phyloP scores from a whole-genome alignment of 495 filamentous ascomycete genomes.

The Penicillium manginii region DNA sequence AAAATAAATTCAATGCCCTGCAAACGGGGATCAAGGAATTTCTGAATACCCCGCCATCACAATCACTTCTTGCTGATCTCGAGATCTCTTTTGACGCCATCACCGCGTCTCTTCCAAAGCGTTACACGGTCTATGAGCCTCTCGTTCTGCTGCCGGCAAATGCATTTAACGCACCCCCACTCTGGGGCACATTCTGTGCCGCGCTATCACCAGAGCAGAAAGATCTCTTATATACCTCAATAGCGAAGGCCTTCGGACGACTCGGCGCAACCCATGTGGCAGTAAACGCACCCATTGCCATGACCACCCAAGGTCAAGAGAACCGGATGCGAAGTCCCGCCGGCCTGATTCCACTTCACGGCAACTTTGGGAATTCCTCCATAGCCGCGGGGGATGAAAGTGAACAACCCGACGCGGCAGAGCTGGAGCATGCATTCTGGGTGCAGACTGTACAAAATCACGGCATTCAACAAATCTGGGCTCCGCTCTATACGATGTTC shows the following conservation, averaged over 20 bases:
- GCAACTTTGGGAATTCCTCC: conserved; percentile 59
- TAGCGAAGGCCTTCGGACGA: conserved; percentile 45
- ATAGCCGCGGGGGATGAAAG: conserved; percentile 14
- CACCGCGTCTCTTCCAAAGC: conserved; percentile 54
- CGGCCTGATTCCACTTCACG: conserved; percentile 63
- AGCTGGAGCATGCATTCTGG: conserved; percentile 74
- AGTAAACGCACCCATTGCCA: conserved; percentile 70
- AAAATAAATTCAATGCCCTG: conserved; percentile 30
- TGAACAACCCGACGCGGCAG: conserved; percentile 35
- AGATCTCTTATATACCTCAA: conserved; percentile 51
- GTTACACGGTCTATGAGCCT: conserved; percentile 71
- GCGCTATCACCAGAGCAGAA: conserved; percentile 31
- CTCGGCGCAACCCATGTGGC: conserved; percentile 67
- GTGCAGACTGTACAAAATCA: conserved; percentile 71
- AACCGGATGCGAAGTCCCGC: conserved; percentile 72
- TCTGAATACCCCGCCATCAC: conserved; percentile 24
- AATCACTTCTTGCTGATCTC: conserved; percentile 14
- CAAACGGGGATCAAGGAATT: conserved; percentile 38
- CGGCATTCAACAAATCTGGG: conserved; percentile 82
- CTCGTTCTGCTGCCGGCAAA: conserved; percentile 68
- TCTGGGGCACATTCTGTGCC: conserved; percentile 52
- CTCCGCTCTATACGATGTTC: conserved; percentile 90
- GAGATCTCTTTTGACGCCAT: conserved; percentile 19
- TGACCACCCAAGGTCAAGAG: conserved; percentile 36
- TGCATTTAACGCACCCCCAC: conserved; percentile 50